A percentile compares a stretch with the other conserved stretches of the same genome.
phyloP scores from a whole-genome alignment of 2,329 filamentous ascomycete genomes.

The Aspergillus tubingensis region DNA sequence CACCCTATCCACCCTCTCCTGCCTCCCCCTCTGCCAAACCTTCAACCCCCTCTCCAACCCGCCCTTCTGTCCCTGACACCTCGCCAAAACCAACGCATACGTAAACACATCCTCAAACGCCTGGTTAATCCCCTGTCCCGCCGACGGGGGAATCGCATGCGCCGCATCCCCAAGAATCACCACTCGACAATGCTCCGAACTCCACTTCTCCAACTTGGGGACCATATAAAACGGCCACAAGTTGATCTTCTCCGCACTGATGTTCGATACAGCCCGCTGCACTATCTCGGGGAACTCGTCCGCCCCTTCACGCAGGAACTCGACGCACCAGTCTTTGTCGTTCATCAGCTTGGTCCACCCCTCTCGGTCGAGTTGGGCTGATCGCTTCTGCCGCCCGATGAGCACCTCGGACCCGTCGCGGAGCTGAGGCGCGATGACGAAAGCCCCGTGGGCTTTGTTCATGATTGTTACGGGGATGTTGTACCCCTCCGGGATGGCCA shows the following conservation, averaged over 20 bases:
- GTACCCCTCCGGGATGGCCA: constrained; percentile 41
- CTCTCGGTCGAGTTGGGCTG: constrained; percentile 41
- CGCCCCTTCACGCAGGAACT: constrained; percentile 38
- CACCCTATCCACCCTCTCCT: constrained; percentile 51
- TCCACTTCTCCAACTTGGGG: constrained; percentile 51
- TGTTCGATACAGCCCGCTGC: constrained; percentile 39
- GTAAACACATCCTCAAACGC: constrained; percentile 58
- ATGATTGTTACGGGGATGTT: constrained; percentile 49
- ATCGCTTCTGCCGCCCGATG: constrained; percentile 49
- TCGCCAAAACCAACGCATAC: constrained; percentile 45
- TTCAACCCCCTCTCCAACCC: constrained; percentile 32
- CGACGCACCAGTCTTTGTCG: constrained; percentile 45
- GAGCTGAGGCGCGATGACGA: constrained; percentile 54
- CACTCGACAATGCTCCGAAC: constrained; percentile 40
- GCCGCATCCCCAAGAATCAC: constrained; percentile 63
- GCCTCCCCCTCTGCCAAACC: constrained; percentile 53
- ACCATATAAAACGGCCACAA: constrained; percentile 55
- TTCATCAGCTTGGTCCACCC: constrained; percentile 47
- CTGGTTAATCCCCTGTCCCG: constrained; percentile 61
- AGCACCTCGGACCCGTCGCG: constrained; percentile 53
- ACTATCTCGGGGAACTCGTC: constrained; percentile 42
- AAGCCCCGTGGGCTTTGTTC: constrained; percentile 47
- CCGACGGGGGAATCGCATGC: constrained; percentile 62
- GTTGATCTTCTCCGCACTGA: constrained; percentile 42
- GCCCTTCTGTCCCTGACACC: constrained; percentile 6